Evolutionary conservation across 495 filamentous ascomycete species (phyloP), one percentile per base, ranked within the genome.

Genomic region (Alectoria sarmentosa): DNA sequence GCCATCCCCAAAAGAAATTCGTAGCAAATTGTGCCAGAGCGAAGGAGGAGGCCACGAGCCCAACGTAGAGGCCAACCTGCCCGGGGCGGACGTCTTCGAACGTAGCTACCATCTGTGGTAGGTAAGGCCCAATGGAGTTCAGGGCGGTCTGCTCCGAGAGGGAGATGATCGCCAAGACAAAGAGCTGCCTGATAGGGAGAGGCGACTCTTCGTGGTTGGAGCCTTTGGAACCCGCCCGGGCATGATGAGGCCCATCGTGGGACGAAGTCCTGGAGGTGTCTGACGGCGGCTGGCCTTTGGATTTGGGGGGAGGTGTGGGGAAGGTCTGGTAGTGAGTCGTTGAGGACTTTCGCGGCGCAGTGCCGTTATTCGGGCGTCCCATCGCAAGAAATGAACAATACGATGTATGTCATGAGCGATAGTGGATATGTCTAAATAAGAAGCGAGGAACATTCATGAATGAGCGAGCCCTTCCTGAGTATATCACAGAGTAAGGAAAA

Each of bases 81-180:
- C 77, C 80, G 32, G 79, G 69, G 30, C 87, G 79, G 37, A 96
- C 87, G 66, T 91, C 89, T 6, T 90, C 88, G 69, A 98, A 98
- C 10, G 83, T 86, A 14, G 87, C 84, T 3, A 89, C 85, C 93
- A 98, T 98, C 63, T 91, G 84, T 0, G 94, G 94, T 0, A 98
- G 84, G 74, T 98, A 98, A 0, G 94, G 94, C n/a, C 88, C 89
- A 66, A 98, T 96, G 19, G 89, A 94, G 71, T 98, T 98, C 69
- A 98, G 83, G 2, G 94, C 94, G 1, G 95, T 97, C 76, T 98
- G 94, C 69, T 98, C 94, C 39, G 90, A 87, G 26, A 98, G 80
- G 5, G 92, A 91, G 56, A 98, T 89, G 67, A 98, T 75, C 3
- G 92, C 94, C 34, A 98, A 79, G 3, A 96, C 84, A 8, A 82